Percentiles rank a stretch among this genome's conserved stretches.
Evolutionary conservation across 2,329 filamentous ascomycete species (phyloP).

Genomic region (Alternaria rosae): DNA sequence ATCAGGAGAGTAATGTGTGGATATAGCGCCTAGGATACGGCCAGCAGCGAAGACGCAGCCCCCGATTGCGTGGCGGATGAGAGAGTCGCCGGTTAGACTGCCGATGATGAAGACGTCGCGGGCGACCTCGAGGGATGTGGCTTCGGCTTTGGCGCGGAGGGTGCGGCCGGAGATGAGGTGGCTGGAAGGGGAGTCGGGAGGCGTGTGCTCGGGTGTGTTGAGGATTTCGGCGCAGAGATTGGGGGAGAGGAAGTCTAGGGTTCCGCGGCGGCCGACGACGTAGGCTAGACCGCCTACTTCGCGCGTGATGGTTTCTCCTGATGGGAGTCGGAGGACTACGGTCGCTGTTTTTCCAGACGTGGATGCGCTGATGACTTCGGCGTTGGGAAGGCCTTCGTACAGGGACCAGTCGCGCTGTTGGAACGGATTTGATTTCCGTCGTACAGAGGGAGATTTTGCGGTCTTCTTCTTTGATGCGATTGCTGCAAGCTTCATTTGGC

Average conservation of each 20-base stretch:
- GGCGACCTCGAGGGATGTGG: slow-evolving; percentile 60
- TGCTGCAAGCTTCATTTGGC: slow-evolving; percentile 64
- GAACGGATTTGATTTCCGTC: slow-evolving; percentile 52
- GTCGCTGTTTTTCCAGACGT: slow-evolving; percentile 21
- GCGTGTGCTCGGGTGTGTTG: slow-evolving; percentile 18
- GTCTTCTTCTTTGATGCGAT: slow-evolving; percentile 28
- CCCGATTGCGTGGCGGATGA: slow-evolving; percentile 67
- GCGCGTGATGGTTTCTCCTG: slow-evolving; percentile 55
- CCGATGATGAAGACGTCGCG: slow-evolving; percentile 64
- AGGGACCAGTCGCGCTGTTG: slow-evolving; percentile 59
- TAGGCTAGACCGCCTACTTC: slow-evolving; percentile 61
- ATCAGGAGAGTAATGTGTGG: slow-evolving; percentile 23
- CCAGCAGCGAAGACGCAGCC: slow-evolving; percentile 65
- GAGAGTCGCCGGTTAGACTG: slow-evolving; percentile 66
- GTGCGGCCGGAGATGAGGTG: slow-evolving; percentile 60
- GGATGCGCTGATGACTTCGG: slow-evolving; percentile 54
- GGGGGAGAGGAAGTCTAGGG: slow-evolving; percentile 59
- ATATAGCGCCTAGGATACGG: slow-evolving; percentile 51
- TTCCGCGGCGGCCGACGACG: slow-evolving; percentile 64
- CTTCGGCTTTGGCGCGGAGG: slow-evolving; percentile 60
- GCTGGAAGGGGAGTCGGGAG: neutral
- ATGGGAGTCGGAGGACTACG: slow-evolving; percentile 55
- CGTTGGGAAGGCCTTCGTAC: slow-evolving; percentile 65
- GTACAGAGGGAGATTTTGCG: slow-evolving; percentile 32
- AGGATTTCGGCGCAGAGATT: slow-evolving; percentile 59